These are phyloP conservation scores for Lactifluus echinatus DNA, from an alignment of 768 basidiomycete genomes.

Conservation along the genomic window DNA sequence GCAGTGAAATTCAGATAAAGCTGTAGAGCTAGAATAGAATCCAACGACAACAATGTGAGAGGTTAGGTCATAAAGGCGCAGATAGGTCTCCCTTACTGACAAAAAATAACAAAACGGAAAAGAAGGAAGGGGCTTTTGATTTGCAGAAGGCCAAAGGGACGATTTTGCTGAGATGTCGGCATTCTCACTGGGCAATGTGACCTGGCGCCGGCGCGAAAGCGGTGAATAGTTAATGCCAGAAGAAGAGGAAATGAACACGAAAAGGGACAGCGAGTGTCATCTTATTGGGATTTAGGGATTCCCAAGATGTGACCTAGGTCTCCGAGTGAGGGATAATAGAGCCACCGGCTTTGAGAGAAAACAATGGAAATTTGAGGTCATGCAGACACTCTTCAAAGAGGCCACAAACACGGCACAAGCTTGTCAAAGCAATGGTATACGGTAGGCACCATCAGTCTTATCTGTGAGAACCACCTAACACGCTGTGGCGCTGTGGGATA, in stretches of 20 bases:
- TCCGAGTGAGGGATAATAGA: background rate
- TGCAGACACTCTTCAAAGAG: background rate
- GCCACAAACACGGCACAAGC: background rate
- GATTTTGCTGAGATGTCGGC: background rate
- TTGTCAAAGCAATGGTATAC: background rate
- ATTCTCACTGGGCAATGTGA: background rate
- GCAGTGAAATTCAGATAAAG: constrained; percentile 28
- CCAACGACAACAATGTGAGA: constrained; percentile 29
- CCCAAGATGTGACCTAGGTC: background rate
- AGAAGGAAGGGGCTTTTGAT: constrained; percentile 49
- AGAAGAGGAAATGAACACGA: background rate
- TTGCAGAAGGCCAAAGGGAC: background rate
- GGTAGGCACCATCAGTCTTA: background rate
- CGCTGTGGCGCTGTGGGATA: too few relatives aligned
- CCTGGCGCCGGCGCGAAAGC: background rate
- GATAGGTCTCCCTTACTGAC: constrained; percentile 33
- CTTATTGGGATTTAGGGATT: constrained; percentile 1
- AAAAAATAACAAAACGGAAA: constrained; percentile 46
- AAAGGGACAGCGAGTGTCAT: background rate
- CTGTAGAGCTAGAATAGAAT: constrained; percentile 29
- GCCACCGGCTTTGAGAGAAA: background rate
- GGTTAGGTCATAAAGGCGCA: background rate
- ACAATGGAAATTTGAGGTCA: background rate
- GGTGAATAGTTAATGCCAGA: background rate
- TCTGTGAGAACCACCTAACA: background rate